A percentile compares a stretch with the other conserved stretches of the same genome.
Evolutionary conservation across 1,284 basidiomycete genomes (phyloP).

Genomic region (Malassezia arunalokei): DNA sequence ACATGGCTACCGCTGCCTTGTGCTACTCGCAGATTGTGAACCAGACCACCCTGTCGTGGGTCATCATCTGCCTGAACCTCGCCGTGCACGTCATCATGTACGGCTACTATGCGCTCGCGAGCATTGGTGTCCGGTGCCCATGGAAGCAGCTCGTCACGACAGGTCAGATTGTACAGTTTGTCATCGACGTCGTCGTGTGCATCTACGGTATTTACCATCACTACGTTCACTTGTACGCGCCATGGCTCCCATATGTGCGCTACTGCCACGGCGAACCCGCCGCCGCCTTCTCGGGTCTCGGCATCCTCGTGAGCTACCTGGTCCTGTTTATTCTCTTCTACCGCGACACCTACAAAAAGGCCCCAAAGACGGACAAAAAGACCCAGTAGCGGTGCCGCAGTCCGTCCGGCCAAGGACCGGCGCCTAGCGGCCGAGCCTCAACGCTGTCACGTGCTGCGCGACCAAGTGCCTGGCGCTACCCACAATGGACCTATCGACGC

Average conservation of each 20-base stretch:
- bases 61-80: constrained; percentile 84
- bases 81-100: constrained; percentile 94
- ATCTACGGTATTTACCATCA: constrained; percentile 17
- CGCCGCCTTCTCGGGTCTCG: constrained; percentile 79
- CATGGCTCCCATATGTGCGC: constrained; percentile 57
- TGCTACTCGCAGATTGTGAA: constrained; percentile 87
- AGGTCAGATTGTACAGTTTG: constrained; percentile 64
- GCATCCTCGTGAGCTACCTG: constrained; percentile 67
- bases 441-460: too few relatives aligned
- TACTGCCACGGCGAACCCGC: constrained; percentile 78
- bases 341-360: constrained; percentile 44
- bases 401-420: too few relatives aligned
- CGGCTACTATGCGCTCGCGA: constrained; percentile 40
- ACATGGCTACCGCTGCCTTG: constrained; percentile 89
- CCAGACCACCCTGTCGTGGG: constrained; percentile 68
- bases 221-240: constrained; percentile 48
- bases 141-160: constrained; percentile 95
- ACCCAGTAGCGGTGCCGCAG: not conserved
- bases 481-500: too few relatives aligned
- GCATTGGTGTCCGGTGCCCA: constrained; percentile 32
- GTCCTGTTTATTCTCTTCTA: constrained; percentile 47
- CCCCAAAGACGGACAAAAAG: constrained; percentile 15
- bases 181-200: constrained; percentile 13
- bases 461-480: too few relatives aligned
- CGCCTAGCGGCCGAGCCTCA: not conserved